phyloP scores from a whole-genome alignment of 768 basidiomycete genomes.

The Hypsizygus marmoreus region DNA sequence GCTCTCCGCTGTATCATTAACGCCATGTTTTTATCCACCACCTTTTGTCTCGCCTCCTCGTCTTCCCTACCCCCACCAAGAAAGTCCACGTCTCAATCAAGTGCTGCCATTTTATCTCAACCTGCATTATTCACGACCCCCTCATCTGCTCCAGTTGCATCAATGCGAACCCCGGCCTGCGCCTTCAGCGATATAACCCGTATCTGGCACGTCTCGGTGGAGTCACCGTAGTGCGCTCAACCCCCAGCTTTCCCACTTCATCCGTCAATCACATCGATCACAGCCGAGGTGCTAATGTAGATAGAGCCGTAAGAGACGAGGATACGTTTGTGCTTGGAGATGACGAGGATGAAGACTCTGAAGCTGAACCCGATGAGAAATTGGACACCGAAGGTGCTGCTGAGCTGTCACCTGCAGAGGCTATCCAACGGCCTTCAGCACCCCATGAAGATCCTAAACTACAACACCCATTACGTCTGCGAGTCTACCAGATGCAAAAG shows the following conservation, averaged over 20 bases:
- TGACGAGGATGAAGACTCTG: conserved; percentile 51
- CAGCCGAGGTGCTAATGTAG: conserved; percentile 37
- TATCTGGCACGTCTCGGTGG: conserved; percentile 71
- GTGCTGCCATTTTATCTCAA: conserved; percentile 5
- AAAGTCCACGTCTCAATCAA: conserved; percentile 15
- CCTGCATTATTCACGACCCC: conserved; percentile 46
- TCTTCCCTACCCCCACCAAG: conserved; percentile 51
- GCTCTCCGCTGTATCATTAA: too few relatives aligned
- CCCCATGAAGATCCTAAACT: conserved; percentile 1
- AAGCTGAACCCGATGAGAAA: conserved; percentile 35
- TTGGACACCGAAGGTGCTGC: too few relatives aligned
- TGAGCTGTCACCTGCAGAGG: too few relatives aligned
- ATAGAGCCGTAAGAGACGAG: conserved; percentile 59
- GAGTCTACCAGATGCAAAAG: neutral
- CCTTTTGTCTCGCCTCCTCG: conserved; percentile 63
- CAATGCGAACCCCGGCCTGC: conserved; percentile 56
- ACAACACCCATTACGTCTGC: too few relatives aligned
- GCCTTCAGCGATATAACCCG: conserved; percentile 68
- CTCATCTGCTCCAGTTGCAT: conserved; percentile 68
- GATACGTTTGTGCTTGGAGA: conserved; percentile 69
- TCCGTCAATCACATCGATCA: neutral
- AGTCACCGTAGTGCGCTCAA: conserved; percentile 37
- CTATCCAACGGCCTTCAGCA: too few relatives aligned
- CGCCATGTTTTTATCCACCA: too few relatives aligned
- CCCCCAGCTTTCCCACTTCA: conserved; percentile 12